Evolutionary conservation across 2,329 filamentous ascomycete species (phyloP).

Genomic region (Epichloe gansuensis): DNA sequence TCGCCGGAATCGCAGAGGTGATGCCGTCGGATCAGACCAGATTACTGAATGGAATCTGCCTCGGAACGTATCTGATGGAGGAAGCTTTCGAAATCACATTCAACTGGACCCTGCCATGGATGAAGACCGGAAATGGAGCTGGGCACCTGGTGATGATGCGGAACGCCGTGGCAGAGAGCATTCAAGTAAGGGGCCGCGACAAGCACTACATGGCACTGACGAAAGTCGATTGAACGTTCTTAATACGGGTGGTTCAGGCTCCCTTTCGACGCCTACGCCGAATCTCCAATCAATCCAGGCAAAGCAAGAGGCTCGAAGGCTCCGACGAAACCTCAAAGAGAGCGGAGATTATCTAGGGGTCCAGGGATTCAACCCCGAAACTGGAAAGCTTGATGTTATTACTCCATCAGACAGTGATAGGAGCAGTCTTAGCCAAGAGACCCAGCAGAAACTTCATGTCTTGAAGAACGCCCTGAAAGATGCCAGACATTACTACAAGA

Average conservation of each 20-base stretch:
- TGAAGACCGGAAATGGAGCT: slow-evolving; percentile 10
- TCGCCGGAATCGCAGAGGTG: slow-evolving; percentile 9
- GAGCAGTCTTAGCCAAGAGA: slow-evolving; percentile 20
- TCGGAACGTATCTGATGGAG: slow-evolving; percentile 12
- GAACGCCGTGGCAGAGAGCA: slow-evolving; percentile 5
- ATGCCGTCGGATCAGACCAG: slow-evolving; percentile 17
- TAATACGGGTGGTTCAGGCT: background rate
- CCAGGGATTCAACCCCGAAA: slow-evolving; percentile 45
- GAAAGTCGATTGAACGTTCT: background rate
- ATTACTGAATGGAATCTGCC: slow-evolving; percentile 26
- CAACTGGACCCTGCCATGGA: background rate
- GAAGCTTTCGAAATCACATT: background rate
- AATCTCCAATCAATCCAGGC: slow-evolving; percentile 11
- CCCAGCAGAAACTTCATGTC: slow-evolving; percentile 19
- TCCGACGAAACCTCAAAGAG: slow-evolving; percentile 35
- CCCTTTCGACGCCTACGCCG: background rate
- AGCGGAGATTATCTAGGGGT: slow-evolving; percentile 48
- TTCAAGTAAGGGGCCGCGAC: background rate
- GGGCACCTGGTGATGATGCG: slow-evolving; percentile 5
- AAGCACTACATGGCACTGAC: background rate
- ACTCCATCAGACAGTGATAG: slow-evolving; percentile 37
- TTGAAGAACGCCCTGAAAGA: slow-evolving; percentile 22
- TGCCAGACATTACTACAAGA: slow-evolving; percentile 21
- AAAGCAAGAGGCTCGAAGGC: slow-evolving; percentile 20
- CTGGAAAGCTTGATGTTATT: slow-evolving; percentile 39